Percentiles rank a stretch among this genome's conserved stretches.
These are phyloP conservation scores for Vickermania ingenoplastis DNA, from an alignment of 208 protist species.

Conservation along the genomic window DNA sequence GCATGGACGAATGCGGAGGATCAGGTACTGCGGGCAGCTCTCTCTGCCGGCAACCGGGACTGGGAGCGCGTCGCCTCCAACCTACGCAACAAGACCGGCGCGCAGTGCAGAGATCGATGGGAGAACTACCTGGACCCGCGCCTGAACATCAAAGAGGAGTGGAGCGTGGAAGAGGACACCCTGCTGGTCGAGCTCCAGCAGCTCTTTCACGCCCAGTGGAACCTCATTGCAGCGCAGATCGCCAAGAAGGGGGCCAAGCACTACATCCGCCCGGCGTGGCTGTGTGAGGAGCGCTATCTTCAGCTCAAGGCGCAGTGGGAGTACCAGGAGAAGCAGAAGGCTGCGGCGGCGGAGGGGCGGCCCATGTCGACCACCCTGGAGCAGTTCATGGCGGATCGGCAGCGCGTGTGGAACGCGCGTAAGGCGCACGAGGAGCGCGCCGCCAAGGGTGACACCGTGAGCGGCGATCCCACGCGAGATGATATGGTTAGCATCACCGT, in stretches of 20 bases:
- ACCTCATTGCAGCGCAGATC: slow-evolving; percentile 93
- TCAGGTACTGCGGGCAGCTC: slow-evolving; percentile 98
- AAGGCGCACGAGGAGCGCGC: slow-evolving; percentile 94
- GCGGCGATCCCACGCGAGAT: slow-evolving; percentile 97
- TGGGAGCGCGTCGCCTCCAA: slow-evolving; percentile 98
- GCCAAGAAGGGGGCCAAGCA: slow-evolving; percentile 27
- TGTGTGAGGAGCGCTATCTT: slow-evolving; percentile 99
- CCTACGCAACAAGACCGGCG: slow-evolving; percentile 96
- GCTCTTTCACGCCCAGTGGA: slow-evolving; percentile 98
- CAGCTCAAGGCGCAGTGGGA: slow-evolving; percentile 90
- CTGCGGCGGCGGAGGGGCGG: slow-evolving; percentile 47
- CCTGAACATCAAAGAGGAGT: slow-evolving; percentile 98
- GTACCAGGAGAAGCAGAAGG: slow-evolving; percentile 24
- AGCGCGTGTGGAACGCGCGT: slow-evolving; percentile 36
- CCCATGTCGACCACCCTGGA: slow-evolving; percentile 28
- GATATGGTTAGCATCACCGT: slow-evolving; percentile 98
- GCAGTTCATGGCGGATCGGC: slow-evolving; percentile 64
- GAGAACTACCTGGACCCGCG: slow-evolving; percentile 99
- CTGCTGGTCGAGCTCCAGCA: slow-evolving; percentile 98
- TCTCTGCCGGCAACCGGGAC: slow-evolving; percentile 99
- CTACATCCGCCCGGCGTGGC: slow-evolving; percentile 94
- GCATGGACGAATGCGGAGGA: slow-evolving; percentile 99
- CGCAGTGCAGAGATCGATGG: slow-evolving; percentile 99
- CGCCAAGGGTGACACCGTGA: slow-evolving; percentile 94
- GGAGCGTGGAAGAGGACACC: slow-evolving; percentile 98